Percentiles rank a stretch among this genome's conserved stretches.
phyloP scores from a whole-genome alignment of 805 yeast genomes.

The Gaillardinia entomophila region DNA sequence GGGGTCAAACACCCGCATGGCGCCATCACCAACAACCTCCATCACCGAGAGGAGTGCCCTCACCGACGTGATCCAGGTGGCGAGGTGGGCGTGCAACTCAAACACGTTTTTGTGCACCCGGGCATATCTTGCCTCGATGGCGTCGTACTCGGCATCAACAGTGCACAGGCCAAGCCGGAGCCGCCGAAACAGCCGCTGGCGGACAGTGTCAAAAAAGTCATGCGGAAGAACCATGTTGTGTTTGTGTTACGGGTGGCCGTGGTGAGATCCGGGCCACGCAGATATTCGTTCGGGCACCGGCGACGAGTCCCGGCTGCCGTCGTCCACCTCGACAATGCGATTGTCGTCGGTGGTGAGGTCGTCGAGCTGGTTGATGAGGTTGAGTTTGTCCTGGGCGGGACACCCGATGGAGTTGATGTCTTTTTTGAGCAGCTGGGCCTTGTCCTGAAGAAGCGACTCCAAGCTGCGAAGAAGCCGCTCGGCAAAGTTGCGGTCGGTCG shows the following conservation, averaged over 20 bases:
- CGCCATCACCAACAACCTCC: slow-evolving; percentile 9
- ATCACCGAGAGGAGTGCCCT: slow-evolving; percentile 4
- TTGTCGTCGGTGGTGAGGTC: slow-evolving; percentile 8
- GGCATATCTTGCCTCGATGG: slow-evolving; percentile 14
- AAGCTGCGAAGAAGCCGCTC: slow-evolving; percentile 31
- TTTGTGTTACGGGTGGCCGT: slow-evolving; percentile 49
- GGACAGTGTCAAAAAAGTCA: too few species aligned
- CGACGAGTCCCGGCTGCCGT: slow-evolving; percentile 18
- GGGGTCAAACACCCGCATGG: slow-evolving; percentile 18
- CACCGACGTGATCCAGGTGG: slow-evolving; percentile 1
- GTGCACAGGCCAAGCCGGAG: slow-evolving; percentile 5
- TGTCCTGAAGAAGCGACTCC: slow-evolving; percentile 27
- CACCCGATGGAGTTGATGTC: too few species aligned
- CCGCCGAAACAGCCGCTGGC: too few species aligned
- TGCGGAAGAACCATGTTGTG: too few species aligned
- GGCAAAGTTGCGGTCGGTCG: slow-evolving; percentile 51
- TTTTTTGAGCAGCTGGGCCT: slow-evolving; percentile 10
- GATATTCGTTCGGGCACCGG: slow-evolving; percentile 34
- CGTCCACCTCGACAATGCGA: slow-evolving; percentile 9
- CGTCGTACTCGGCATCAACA: slow-evolving; percentile 21
- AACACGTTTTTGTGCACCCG: slow-evolving; percentile 11
- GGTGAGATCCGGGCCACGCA: slow-evolving; percentile 68
- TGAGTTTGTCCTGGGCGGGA: too few species aligned
- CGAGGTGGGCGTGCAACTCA: slow-evolving; percentile 5
- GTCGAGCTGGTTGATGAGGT: slow-evolving; percentile 4